Conservation (phyloP, 805 yeast species). For the Soucietia sequanensis region DNA sequence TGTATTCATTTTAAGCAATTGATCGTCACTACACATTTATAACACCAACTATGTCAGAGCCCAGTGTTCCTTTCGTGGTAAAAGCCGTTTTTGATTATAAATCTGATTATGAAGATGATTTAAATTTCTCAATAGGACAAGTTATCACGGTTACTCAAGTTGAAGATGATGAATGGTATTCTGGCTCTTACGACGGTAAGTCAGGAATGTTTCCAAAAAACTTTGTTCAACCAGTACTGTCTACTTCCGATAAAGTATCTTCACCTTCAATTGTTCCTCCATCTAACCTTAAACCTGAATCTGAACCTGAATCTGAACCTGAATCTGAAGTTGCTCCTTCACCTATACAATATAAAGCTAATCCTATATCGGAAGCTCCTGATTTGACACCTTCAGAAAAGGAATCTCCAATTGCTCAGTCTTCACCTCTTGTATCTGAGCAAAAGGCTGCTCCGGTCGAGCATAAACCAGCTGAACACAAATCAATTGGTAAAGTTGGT, state of each 20-base stretch:
- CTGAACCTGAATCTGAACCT: conserved; percentile 7
- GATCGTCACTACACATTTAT: too few relatives aligned
- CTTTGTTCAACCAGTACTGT: conserved; percentile 54
- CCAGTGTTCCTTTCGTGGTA: conserved; percentile 59
- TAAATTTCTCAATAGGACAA: conserved; percentile 67
- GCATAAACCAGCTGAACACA: background rate
- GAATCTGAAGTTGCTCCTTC: conserved; percentile 3
- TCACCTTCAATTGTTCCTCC: conserved; percentile 6
- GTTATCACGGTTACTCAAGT: conserved; percentile 69
- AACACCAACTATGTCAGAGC: conserved; percentile 13
- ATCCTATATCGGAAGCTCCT: background rate
- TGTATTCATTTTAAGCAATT: too few relatives aligned
- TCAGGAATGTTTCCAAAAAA: conserved; percentile 86
- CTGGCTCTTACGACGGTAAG: conserved; percentile 63
- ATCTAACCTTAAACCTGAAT: conserved; percentile 4
- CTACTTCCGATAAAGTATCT: conserved; percentile 10
- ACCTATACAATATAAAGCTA: conserved; percentile 1
- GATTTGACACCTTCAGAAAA: background rate
- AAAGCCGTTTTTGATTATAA: conserved; percentile 65
- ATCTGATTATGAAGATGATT: conserved; percentile 73
- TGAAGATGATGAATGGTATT: conserved; percentile 92
- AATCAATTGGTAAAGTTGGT: background rate
- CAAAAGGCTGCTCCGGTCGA: conserved; percentile 1
- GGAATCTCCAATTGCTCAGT: conserved; percentile 2
- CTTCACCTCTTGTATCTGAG: conserved; percentile 1